A percentile compares a stretch with the other conserved stretches of the same genome.
phyloP scores from a whole-genome alignment of 2,329 filamentous ascomycete species.

The Aphanocladium album region DNA sequence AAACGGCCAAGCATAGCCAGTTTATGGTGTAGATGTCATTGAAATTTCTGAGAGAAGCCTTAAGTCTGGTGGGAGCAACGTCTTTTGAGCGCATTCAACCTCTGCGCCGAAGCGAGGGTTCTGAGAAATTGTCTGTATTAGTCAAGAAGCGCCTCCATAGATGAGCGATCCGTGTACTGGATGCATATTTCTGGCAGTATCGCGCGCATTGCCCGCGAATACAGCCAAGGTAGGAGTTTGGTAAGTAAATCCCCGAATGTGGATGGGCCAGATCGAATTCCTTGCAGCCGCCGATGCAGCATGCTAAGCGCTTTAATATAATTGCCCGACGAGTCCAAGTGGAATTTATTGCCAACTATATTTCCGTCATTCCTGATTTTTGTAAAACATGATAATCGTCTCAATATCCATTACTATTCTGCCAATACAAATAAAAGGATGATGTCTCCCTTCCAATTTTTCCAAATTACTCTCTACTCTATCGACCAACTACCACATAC shows the following conservation, averaged over 20 bases:
- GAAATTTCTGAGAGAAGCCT: too few species aligned
- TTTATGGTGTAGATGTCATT: not conserved
- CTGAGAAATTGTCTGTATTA: too few species aligned
- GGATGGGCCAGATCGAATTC: not conserved
- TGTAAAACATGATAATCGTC: not conserved
- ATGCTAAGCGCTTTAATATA: not conserved
- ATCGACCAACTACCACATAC: not conserved
- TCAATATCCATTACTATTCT: not conserved
- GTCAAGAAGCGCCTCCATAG: too few species aligned
- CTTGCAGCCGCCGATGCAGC: not conserved
- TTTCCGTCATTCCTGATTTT: not conserved
- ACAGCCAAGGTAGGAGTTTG: too few species aligned
- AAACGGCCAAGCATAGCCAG: not conserved
- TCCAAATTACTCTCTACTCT: not conserved
- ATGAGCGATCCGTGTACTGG: too few species aligned
- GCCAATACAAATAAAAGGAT: slow-evolving; percentile 3
- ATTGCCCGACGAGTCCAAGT: not conserved
- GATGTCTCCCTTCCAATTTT: not conserved
- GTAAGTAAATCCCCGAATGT: not conserved
- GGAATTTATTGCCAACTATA: not conserved
- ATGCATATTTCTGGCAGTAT: not conserved
- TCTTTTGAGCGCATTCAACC: not conserved
- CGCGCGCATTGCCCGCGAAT: too few species aligned
- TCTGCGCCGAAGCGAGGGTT: too few species aligned
- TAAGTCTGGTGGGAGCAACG: too few species aligned